phyloP scores from a whole-genome alignment of 2,329 filamentous ascomycete genomes.

The Colletotrichum lentis region DNA sequence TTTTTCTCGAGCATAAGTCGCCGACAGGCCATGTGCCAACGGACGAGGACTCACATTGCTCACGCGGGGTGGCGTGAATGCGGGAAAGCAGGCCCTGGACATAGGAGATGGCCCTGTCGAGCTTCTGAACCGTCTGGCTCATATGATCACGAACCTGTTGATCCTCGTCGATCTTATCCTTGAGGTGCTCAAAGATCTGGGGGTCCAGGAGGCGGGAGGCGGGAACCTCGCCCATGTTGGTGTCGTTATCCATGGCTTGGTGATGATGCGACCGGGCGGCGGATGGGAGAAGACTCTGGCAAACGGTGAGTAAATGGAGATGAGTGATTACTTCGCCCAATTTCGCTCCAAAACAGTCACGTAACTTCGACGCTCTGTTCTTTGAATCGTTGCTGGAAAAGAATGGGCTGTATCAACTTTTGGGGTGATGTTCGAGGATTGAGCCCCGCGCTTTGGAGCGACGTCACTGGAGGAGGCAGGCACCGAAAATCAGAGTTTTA shows the following conservation, averaged over 20 bases:
- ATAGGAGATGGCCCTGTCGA: slow-evolving; percentile 84
- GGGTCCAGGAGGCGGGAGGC: slow-evolving; percentile 67
- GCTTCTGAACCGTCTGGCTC: slow-evolving; percentile 78
- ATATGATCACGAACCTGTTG: slow-evolving; percentile 82
- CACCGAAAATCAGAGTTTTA: slow-evolving; percentile 31
- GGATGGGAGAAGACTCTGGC: not conserved
- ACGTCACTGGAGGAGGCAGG: slow-evolving; percentile 8
- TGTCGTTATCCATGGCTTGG: slow-evolving; percentile 38
- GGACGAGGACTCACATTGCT: slow-evolving; percentile 54
- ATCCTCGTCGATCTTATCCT: slow-evolving; percentile 90
- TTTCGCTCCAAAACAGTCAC: no score
- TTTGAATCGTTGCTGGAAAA: not conserved
- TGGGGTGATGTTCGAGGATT: not conserved
- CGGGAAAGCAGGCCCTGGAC: slow-evolving; percentile 85
- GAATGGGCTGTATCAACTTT: not conserved
- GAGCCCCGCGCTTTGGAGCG: slow-evolving; percentile 16
- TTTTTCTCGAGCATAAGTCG: no score
- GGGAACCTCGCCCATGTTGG: slow-evolving; percentile 37
- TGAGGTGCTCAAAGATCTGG: slow-evolving; percentile 85
- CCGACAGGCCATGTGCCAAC: no score
- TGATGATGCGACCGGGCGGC: not conserved
- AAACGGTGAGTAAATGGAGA: not conserved
- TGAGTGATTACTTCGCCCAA: not conserved
- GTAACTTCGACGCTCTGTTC: no score
- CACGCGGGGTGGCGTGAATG: slow-evolving; percentile 84